These are phyloP conservation scores for Tetraselmis chui DNA, from an alignment of 139 green algal genomes.

Conservation along the genomic window DNA sequence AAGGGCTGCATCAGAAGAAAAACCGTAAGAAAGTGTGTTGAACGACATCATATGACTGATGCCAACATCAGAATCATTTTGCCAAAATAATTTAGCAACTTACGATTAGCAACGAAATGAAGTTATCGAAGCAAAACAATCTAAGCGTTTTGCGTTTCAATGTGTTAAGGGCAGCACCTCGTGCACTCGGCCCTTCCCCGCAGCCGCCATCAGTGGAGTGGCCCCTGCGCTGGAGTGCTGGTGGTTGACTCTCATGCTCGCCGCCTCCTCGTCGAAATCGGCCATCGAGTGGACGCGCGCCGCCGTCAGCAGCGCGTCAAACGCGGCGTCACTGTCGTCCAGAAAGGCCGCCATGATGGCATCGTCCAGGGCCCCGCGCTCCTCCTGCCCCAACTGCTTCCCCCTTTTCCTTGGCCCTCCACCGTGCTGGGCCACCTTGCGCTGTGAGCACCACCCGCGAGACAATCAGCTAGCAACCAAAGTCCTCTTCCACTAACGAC, in stretches of 20 bases:
- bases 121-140: too few species aligned
- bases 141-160: too few species aligned
- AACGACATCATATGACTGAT: too few species aligned
- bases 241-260: conserved; percentile 26
- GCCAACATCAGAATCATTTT: too few species aligned
- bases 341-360: conserved; percentile 13
- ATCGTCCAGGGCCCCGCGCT: conserved; percentile 20
- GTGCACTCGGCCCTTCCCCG: conserved; percentile 52
- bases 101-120: too few species aligned
- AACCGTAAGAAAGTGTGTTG: too few species aligned
- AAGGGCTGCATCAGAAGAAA: too few species aligned
- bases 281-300: conserved; percentile 4
- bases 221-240: conserved; percentile 38
- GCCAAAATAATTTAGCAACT: too few species aligned
- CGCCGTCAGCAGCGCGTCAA: conserved; percentile 28
- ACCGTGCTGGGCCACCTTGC: too few species aligned
- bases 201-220: conserved; percentile 70
- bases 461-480: too few species aligned
- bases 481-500: too few species aligned
- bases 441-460: too few species aligned
- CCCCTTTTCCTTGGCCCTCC: not conserved
- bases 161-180: conserved; percentile 39
- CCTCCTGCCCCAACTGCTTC: not conserved
- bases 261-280: conserved; percentile 16
- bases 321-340: conserved; percentile 27